phyloP scores from a whole-genome alignment of 106 monocot genomes.

The Allium fistulosum region DNA sequence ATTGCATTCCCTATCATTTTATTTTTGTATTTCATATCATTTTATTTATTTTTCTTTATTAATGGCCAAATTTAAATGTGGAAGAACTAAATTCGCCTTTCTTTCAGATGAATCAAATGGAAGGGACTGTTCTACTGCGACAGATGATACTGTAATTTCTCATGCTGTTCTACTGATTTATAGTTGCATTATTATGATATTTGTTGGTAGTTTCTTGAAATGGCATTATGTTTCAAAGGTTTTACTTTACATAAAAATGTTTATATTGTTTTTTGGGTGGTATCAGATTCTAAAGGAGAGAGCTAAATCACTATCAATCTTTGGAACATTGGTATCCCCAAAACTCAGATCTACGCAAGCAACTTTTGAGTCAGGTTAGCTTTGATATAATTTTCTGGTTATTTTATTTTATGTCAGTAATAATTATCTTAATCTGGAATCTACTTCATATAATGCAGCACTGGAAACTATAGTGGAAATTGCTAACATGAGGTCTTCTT shows the following conservation, averaged over 20 bases:
- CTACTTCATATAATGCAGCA: slow-evolving; percentile 21
- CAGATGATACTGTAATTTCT: slow-evolving; percentile 4
- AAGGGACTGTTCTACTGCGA: not conserved
- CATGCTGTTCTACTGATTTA: not conserved
- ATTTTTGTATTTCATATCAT: too few species aligned
- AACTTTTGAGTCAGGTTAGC: slow-evolving; percentile 78
- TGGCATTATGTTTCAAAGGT: too few species aligned
- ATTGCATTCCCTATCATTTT: too few species aligned
- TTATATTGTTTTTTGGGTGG: not conserved
- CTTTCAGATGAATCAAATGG: slow-evolving; percentile 3
- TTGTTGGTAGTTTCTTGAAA: too few species aligned
- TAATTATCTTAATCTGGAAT: not conserved
- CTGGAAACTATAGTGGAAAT: slow-evolving; percentile 61
- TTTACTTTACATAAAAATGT: too few species aligned
- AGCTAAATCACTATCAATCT: slow-evolving; percentile 58
- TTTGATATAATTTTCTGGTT: not conserved
- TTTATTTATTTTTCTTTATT: too few species aligned
- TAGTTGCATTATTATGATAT: too few species aligned
- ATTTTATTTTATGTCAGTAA: too few species aligned
- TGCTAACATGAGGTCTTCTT: slow-evolving; percentile 44
- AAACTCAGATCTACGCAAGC: slow-evolving; percentile 73
- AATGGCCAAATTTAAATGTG: too few species aligned
- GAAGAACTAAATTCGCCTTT: slow-evolving; percentile 1
- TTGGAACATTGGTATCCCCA: slow-evolving; percentile 81
- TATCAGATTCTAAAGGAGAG: slow-evolving; percentile 39